Percentiles rank a stretch among this genome's conserved stretches.
These are phyloP conservation scores for Chytriomyces sp. DNA, from an alignment of 192 early-diverging fungal genomes.

Conservation along the genomic window DNA sequence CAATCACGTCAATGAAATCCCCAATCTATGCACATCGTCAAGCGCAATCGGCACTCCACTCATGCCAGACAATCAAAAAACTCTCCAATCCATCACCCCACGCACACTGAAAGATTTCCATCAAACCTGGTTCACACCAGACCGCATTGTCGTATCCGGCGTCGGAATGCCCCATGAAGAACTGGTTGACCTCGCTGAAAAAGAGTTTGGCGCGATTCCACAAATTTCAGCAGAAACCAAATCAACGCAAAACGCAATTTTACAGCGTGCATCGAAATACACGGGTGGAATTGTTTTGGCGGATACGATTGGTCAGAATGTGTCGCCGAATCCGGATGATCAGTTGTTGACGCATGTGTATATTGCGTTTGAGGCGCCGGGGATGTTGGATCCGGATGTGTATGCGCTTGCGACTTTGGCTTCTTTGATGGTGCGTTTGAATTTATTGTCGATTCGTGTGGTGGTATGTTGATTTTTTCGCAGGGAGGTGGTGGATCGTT, in stretches of 20 bases:
- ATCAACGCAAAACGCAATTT: constrained; percentile 34
- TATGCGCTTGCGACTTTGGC: constrained; percentile 91
- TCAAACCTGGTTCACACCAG: constrained; percentile 84
- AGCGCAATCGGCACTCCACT: constrained; percentile 85
- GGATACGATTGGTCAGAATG: constrained; percentile 67
- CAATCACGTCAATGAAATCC: constrained; percentile 12
- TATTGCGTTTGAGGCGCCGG: constrained; percentile 86
- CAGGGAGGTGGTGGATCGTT: constrained; percentile 93
- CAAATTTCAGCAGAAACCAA: constrained; percentile 32
- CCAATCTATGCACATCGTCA: constrained; percentile 44
- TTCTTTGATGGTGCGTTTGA: constrained; percentile 64
- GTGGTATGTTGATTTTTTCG: neutral
- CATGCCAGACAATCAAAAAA: constrained; percentile 66
- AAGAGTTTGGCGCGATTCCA: constrained; percentile 78
- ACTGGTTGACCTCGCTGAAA: constrained; percentile 70
- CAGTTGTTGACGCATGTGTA: constrained; percentile 81
- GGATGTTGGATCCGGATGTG: constrained; percentile 84
- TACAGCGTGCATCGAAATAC: constrained; percentile 63
- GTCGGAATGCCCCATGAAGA: constrained; percentile 86
- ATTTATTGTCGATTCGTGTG: neutral
- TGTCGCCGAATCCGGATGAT: constrained; percentile 60
- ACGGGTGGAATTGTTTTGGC: constrained; percentile 81
- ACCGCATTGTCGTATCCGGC: constrained; percentile 88
- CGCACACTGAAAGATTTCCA: constrained; percentile 74
- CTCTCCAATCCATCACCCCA: constrained; percentile 70